Conservation (phyloP, 1,284 basidiomycete genomes). For the Puccinia hordei region DNA sequence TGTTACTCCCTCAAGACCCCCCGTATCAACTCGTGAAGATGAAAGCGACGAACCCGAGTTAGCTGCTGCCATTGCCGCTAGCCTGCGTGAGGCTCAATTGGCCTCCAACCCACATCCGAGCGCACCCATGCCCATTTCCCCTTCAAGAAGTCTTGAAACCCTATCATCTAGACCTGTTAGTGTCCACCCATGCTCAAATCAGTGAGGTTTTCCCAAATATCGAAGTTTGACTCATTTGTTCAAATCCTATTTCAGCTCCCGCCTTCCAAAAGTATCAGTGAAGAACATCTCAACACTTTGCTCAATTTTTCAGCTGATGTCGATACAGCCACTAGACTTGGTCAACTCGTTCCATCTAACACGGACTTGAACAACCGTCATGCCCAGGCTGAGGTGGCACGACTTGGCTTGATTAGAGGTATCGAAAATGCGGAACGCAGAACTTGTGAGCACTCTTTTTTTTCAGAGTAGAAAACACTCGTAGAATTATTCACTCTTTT, state of each 20-base stretch:
- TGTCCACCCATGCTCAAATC: neutral
- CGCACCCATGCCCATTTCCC: slow-evolving; percentile 13
- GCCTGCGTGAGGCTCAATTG: slow-evolving; percentile 75
- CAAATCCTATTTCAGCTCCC: neutral
- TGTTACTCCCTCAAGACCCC: slow-evolving; percentile 32
- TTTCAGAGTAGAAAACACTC: neutral
- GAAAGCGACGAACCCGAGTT: slow-evolving; percentile 93
- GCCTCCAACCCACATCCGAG: slow-evolving; percentile 62
- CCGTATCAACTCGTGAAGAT: slow-evolving; percentile 57
- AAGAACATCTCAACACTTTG: slow-evolving; percentile 31
- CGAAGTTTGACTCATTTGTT: neutral
- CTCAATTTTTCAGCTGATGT: slow-evolving; percentile 45
- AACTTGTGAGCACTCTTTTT: slow-evolving; percentile 69
- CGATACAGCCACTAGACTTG: slow-evolving; percentile 27
- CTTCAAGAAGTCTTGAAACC: slow-evolving; percentile 2
- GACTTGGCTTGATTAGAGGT: slow-evolving; percentile 80
- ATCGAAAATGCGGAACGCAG: slow-evolving; percentile 83
- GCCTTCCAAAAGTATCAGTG: slow-evolving; percentile 2
- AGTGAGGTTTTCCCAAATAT: neutral
- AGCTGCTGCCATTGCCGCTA: slow-evolving; percentile 91
- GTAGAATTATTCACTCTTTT: slow-evolving; percentile 7
- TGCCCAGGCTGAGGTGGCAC: slow-evolving; percentile 27
- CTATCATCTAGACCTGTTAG: slow-evolving; percentile 25
- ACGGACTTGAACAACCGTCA: slow-evolving; percentile 14
- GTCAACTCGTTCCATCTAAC: slow-evolving; percentile 34